Conservation (phyloP, 2,329 filamentous ascomycete species). For the Scolecobasidium constrictum region DNA sequence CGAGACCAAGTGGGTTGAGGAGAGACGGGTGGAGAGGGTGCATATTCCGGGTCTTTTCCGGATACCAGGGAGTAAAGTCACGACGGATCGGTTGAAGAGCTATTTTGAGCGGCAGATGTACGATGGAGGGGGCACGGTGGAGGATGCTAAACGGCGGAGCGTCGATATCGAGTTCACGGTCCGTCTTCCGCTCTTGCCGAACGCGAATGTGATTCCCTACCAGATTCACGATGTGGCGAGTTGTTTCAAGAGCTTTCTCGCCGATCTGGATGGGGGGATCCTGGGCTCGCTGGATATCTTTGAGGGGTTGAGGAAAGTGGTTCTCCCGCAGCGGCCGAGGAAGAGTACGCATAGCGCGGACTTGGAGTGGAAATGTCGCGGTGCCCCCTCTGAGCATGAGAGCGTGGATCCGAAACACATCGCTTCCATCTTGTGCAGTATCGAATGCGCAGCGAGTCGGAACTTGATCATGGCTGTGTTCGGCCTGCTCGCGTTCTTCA, state of each 20-base stretch:
- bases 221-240: constrained; percentile 56
- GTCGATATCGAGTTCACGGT: constrained; percentile 45
- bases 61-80: constrained; percentile 44
- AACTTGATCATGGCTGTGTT: constrained; percentile 11
- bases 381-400: constrained; percentile 2
- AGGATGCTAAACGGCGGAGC: constrained; percentile 11
- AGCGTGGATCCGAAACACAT: background rate
- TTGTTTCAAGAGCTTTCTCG: constrained; percentile 55
- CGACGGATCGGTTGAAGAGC: constrained; percentile 49
- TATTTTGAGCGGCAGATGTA: constrained; percentile 46
- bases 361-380: constrained; percentile 7
- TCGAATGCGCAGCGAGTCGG: constrained; percentile 9
- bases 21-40: constrained; percentile 14
- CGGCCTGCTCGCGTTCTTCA: constrained; percentile 10
- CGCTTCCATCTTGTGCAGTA: constrained; percentile 3
- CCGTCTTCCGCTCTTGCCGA: constrained; percentile 46
- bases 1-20: background rate
- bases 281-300: constrained; percentile 52
- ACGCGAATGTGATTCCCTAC: constrained; percentile 42
- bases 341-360: constrained; percentile 1
- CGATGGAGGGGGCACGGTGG: background rate
- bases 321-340: constrained; percentile 1
- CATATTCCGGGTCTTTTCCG: constrained; percentile 50
- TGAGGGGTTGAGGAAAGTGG: constrained; percentile 49
- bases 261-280: constrained; percentile 53